Conservation (phyloP, 2,329 filamentous ascomycete genomes). For the Gaeumannomyces sp. region DNA sequence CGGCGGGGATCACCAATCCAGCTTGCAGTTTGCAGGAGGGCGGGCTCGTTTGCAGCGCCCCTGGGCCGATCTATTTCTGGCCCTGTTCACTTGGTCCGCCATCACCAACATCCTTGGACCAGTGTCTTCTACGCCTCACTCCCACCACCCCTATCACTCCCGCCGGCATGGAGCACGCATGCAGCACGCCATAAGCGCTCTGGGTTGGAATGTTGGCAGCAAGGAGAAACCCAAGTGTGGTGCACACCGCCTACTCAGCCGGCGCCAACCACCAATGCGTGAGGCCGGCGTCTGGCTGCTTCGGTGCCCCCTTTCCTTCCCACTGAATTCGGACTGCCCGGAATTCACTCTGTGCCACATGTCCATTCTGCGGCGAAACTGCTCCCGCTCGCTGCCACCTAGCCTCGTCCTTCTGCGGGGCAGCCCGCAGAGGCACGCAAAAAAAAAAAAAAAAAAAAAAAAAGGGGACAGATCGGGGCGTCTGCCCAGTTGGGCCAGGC, state of each 20-base stretch:
- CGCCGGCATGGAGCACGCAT: neutral
- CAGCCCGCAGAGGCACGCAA: too few species aligned
- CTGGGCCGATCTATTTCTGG: constrained; percentile 14
- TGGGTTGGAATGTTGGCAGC: neutral
- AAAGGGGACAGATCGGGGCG: neutral
- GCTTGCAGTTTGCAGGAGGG: constrained; percentile 14
- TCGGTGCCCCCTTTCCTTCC: too few species aligned
- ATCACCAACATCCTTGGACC: neutral
- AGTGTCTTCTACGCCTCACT: neutral
- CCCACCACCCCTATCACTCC: neutral
- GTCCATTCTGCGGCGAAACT: neutral
- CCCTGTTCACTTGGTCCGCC: neutral
- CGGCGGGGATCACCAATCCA: constrained; percentile 22
- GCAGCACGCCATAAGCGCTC: neutral
- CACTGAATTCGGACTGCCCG: too few species aligned
- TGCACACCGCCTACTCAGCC: neutral
- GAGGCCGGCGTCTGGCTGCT: too few species aligned
- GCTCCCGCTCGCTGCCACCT: neutral
- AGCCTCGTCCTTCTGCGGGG: neutral
- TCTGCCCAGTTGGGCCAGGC: neutral
- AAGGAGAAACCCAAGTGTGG: neutral
- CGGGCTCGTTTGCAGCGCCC: too few species aligned
- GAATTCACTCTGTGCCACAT: too few species aligned
- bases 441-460: neutral
- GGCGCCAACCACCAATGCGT: neutral